Evolutionary conservation across 257 asterid genomes (phyloP).

Genomic region (Salvia miltiorrhiza): DNA sequence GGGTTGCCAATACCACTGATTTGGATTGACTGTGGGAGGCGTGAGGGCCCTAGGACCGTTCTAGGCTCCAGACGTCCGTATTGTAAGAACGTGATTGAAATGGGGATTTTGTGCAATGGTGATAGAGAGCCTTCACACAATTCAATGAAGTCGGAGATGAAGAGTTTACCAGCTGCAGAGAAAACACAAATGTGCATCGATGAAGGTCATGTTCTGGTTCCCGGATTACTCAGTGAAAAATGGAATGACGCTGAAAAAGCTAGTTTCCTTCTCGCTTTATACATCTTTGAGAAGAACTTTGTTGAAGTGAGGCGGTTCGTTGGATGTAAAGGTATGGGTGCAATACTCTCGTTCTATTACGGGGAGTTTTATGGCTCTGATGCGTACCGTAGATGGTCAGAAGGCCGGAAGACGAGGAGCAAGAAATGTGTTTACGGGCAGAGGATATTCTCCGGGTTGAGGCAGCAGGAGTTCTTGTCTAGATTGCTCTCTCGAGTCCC

Average conservation of each 20-base stretch:
- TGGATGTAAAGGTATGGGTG: slow-evolving; percentile 47
- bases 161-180: slow-evolving; percentile 11
- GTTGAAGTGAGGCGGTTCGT: slow-evolving; percentile 47
- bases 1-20: slow-evolving; percentile 44
- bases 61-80: slow-evolving; percentile 9
- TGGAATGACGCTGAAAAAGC: slow-evolving; percentile 60
- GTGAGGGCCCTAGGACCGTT: slow-evolving; percentile 11
- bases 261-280: slow-evolving; percentile 55
- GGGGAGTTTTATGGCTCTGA: slow-evolving; percentile 54
- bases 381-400: slow-evolving; percentile 61
- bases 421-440: slow-evolving; percentile 53
- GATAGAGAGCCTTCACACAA: slow-evolving; percentile 15
- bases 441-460: slow-evolving; percentile 64
- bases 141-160: slow-evolving; percentile 19
- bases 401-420: slow-evolving; percentile 44
- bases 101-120: slow-evolving; percentile 16
- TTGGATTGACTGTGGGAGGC: slow-evolving; percentile 26
- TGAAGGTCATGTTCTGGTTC: slow-evolving; percentile 34
- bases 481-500: slow-evolving; percentile 46
- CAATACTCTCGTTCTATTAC: slow-evolving; percentile 51
- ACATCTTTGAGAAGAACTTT: slow-evolving; percentile 61
- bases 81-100: not conserved
- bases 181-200: slow-evolving; percentile 17
- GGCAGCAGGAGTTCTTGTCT: slow-evolving; percentile 65
- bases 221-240: slow-evolving; percentile 33